phyloP scores from a whole-genome alignment of 441 rosid species.

The Adansonia rubrostipa region DNA sequence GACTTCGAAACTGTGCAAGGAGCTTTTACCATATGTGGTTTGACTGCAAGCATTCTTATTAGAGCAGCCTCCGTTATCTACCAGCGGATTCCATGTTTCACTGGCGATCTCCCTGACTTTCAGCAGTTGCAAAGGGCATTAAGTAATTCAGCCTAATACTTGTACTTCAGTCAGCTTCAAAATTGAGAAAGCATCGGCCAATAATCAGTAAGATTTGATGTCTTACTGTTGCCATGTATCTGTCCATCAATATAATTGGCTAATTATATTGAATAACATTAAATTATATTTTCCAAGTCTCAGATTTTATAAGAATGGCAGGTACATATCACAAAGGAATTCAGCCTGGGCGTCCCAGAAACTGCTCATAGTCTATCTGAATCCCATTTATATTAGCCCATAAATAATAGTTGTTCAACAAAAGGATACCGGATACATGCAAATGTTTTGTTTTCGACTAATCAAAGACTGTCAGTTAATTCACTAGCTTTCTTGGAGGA shows the following conservation, averaged over 20 bases:
- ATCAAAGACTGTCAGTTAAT: too few relatives aligned
- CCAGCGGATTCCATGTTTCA: slow-evolving; percentile 11
- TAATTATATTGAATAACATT: not conserved
- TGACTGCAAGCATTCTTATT: slow-evolving; percentile 30
- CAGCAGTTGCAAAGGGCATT: slow-evolving; percentile 10
- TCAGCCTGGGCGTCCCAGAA: too few relatives aligned
- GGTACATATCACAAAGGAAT: too few relatives aligned
- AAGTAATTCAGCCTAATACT: too few relatives aligned
- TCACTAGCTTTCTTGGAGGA: too few relatives aligned
- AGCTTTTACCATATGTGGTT: slow-evolving; percentile 26
- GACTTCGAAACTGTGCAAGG: slow-evolving; percentile 27
- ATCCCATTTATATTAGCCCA: too few relatives aligned
- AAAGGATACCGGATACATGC: too few relatives aligned
- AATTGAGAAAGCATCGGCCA: not conserved
- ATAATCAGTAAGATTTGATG: not conserved
- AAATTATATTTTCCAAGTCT: not conserved
- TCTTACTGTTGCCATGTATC: not conserved
- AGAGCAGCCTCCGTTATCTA: slow-evolving; percentile 39
- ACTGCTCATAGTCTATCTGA: too few relatives aligned
- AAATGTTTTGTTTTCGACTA: too few relatives aligned
- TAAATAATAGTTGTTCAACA: too few relatives aligned
- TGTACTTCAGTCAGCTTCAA: slow-evolving; percentile 27
- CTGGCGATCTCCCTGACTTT: too few relatives aligned
- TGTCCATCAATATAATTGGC: not conserved
- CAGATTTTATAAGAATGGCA: too few relatives aligned